phyloP scores from a whole-genome alignment of 768 basidiomycete genomes.

The Saitozyma sp. region DNA sequence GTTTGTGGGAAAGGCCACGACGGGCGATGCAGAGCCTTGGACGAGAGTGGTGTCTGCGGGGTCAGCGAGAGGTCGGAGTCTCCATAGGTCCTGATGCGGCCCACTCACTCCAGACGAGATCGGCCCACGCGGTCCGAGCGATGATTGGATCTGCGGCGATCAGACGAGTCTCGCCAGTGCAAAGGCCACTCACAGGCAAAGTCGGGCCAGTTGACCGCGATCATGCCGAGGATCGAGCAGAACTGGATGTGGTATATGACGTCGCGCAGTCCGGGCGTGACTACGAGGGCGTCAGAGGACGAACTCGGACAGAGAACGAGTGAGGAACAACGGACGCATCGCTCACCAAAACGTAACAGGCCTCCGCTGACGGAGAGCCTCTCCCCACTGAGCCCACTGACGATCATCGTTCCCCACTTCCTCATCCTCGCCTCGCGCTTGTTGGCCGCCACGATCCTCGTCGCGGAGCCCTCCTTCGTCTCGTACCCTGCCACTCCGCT shows the following conservation, averaged over 20 bases:
- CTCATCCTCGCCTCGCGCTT: conserved; percentile 56
- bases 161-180: neutral
- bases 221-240: conserved; percentile 70
- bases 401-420: conserved; percentile 82
- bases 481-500: conserved; percentile 63
- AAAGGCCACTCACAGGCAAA: conserved; percentile 71
- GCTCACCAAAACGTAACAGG: conserved; percentile 81
- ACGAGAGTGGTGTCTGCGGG: conserved; percentile 71
- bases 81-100: neutral
- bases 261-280: conserved; percentile 88
- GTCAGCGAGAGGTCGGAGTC: neutral
- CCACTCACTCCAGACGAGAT: conserved; percentile 55
- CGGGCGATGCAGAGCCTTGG: conserved; percentile 60
- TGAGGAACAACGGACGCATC: conserved; percentile 3
- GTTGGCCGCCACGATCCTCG: conserved; percentile 23
- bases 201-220: conserved; percentile 91
- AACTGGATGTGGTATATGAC: conserved; percentile 91
- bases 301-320: too few relatives aligned
- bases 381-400: conserved; percentile 91
- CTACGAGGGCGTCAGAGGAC: conserved; percentile 54
- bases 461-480: conserved; percentile 52
- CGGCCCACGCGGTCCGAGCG: conserved; percentile 85
- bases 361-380: conserved; percentile 79
- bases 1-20: conserved; percentile 60
- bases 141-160: conserved; percentile 74